A percentile compares a stretch with the other conserved stretches of the same genome.
Evolutionary conservation across 2,329 filamentous ascomycete genomes (phyloP).

Genomic region (Claviceps capensis): DNA sequence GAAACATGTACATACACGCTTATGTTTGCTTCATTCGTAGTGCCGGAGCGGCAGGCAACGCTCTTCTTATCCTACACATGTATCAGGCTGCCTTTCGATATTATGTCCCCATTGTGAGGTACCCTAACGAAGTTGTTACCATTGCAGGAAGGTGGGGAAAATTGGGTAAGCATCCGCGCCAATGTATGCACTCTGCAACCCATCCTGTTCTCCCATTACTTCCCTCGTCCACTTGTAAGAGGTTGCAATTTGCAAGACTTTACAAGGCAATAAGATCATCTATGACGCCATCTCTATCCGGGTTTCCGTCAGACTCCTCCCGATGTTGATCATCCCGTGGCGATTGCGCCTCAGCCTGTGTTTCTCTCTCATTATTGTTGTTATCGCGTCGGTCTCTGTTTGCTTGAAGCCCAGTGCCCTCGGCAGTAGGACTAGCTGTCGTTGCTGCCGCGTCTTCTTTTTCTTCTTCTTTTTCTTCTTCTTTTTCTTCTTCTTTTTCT

Average conservation of each 20-base stretch:
- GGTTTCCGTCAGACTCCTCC: not conserved
- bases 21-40: not conserved
- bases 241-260: not conserved
- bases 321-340: constrained; percentile 1
- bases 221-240: not conserved
- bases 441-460: constrained; percentile 15
- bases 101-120: not conserved
- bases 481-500: constrained; percentile 21
- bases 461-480: constrained; percentile 15
- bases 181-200: not conserved
- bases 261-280: constrained; percentile 6
- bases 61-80: not conserved
- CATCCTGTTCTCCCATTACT: not conserved
- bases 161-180: not conserved
- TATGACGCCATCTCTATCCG: not conserved
- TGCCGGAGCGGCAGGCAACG: not conserved
- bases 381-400: not conserved
- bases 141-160: not conserved
- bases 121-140: not conserved
- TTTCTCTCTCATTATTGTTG: not conserved
- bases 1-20: too few relatives aligned
- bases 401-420: constrained; percentile 1
- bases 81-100: not conserved
- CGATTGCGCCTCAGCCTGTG: constrained; percentile 3
- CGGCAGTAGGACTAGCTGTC: not conserved